These are phyloP conservation scores for Sugiyamaella valdiviana DNA, from an alignment of 805 yeast species.

Conservation along the genomic window DNA sequence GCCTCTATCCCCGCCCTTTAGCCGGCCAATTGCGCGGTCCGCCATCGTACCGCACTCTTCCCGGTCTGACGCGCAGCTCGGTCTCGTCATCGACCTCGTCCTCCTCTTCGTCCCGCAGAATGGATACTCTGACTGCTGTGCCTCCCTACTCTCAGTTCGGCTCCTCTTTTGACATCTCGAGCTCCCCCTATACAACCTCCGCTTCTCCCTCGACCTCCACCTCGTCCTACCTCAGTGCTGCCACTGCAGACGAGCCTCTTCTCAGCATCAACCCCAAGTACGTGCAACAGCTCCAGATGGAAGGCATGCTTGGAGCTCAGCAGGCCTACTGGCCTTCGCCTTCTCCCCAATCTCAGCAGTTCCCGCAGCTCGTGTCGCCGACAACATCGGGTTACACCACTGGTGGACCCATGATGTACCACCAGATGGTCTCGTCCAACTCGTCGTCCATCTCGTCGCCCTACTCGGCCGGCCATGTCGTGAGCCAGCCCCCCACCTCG, in stretches of 20 bases:
- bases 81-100: background rate
- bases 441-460: background rate
- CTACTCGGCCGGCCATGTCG: background rate
- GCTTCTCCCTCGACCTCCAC: background rate
- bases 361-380: background rate
- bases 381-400: slow-evolving; percentile 1
- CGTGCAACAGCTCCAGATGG: slow-evolving; percentile 4
- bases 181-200: background rate
- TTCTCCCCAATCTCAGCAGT: background rate
- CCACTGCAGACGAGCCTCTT: slow-evolving; percentile 4
- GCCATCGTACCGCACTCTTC: background rate
- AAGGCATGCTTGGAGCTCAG: background rate
- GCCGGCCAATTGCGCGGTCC: background rate
- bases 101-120: background rate
- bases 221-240: background rate
- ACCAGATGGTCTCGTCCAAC: too few species aligned
- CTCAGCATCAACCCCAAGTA: slow-evolving; percentile 6
- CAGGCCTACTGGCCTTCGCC: background rate
- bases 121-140: background rate
- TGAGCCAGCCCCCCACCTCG: background rate
- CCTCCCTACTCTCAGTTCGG: background rate
- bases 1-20: background rate
- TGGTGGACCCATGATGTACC: background rate
- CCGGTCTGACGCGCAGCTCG: background rate
- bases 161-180: background rate